Evolutionary conservation across 1,139 yeast species (phyloP), one percentile per base, ranked within the genome.

Genomic region (Debaryomyces sp.): DNA sequence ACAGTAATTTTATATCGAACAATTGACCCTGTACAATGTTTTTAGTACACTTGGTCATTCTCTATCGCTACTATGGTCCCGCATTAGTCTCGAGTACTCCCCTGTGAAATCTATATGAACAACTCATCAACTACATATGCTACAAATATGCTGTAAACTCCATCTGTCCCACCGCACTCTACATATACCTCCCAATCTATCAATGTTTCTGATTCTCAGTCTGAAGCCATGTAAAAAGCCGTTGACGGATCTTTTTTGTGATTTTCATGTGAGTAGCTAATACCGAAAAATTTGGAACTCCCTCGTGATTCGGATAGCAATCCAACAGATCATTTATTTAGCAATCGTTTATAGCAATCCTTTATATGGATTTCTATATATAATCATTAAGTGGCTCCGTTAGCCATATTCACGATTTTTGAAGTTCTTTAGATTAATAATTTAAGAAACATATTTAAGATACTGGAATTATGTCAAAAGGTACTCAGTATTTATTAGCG

Each of bases 401-500:
- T 38, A 12, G n/a, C 4, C 3, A 21, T 27, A 21, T 26, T 24
- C 12, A 17, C 23, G 13, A 38, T 24, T 38, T 12, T 15, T 38
- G 41, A 24, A 38, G 41, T 24, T 23, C 18, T 38, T 26, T 8
- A 38, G 30, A 12, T 23, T 24, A 34, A 42, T 18, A 23, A 26
- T 33, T 15, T 32, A 32, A 34, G 24, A 23, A 6, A 15, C 21
- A 13, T 33, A 34, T 24, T 33, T 33, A 26, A 40, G n/a, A 18
- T 27, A 26, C 26, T 24, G 30, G 29, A 44, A 38, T n/a, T 17
- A 45, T 45, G 45, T 12, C 45, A n/a, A 41, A 41, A 22, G 40
- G 43, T 34, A 40, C 45, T 7, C 45, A 47, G 29, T 44, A 38
- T 27, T 30, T 57, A 15, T 59, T 61, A 46, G 57, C 69, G 29